A percentile compares a stretch with the other conserved stretches of the same genome.
Evolutionary conservation across 2,329 filamentous ascomycete species (phyloP).

Genomic region (Neopestalotiopsis rosae): DNA sequence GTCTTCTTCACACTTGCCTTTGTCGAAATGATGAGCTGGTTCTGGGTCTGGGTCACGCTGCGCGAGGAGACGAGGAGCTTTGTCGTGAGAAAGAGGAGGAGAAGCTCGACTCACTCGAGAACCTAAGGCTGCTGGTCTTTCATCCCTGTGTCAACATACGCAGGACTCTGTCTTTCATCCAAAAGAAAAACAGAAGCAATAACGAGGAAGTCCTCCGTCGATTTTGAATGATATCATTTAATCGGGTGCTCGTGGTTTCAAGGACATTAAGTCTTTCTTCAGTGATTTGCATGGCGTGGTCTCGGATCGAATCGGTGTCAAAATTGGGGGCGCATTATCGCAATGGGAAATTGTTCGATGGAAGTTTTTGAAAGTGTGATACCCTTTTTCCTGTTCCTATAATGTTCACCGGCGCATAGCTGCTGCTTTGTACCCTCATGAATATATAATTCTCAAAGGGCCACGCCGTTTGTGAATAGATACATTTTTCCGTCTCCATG

Average conservation of each 20-base stretch:
- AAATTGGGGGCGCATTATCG: no score
- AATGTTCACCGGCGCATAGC: background rate
- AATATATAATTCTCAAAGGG: no score
- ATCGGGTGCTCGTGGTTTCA: no score
- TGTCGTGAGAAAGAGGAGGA: slow-evolving; percentile 43
- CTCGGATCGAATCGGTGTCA: no score
- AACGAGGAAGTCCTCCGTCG: no score
- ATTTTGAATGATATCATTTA: no score
- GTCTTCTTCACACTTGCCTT: slow-evolving; percentile 86
- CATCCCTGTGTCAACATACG: no score
- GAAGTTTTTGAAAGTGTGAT: background rate
- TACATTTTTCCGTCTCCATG: no score
- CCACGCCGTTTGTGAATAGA: no score
- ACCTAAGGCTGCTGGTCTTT: background rate
- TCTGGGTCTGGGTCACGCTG: slow-evolving; percentile 80
- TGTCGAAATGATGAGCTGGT: slow-evolving; percentile 83
- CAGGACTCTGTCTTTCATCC: background rate
- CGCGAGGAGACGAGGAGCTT: slow-evolving; percentile 65
- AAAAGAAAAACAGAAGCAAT: background rate
- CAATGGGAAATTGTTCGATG: background rate
- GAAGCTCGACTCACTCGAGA: slow-evolving; percentile 26
- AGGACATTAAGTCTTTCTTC: background rate
- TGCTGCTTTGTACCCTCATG: background rate
- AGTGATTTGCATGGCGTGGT: no score
- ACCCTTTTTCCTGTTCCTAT: background rate